These are phyloP conservation scores for Pterocarpus santalinus DNA, from an alignment of 306 rosid genomes.

Conservation along the genomic window DNA sequence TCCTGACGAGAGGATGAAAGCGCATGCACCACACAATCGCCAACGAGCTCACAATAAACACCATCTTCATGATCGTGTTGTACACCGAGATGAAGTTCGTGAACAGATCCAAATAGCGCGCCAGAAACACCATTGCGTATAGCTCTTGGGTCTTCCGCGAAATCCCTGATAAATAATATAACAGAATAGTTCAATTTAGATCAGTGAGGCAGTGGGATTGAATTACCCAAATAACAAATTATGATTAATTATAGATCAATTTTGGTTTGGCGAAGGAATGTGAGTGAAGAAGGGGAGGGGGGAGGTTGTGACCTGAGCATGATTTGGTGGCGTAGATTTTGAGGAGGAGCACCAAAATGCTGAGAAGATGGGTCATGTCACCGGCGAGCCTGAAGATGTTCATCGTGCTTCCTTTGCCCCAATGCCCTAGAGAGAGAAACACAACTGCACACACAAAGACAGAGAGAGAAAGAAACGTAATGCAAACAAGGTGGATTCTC, in stretches of 20 bases:
- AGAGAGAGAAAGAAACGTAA: not conserved
- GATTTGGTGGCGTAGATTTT: slow-evolving; percentile 97
- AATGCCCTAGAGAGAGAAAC: slow-evolving; percentile 49
- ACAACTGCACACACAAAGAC: not conserved
- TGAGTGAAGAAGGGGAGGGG: not conserved
- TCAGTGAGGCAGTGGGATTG: not conserved
- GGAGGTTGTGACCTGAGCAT: slow-evolving; percentile 71
- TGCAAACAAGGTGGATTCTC: not conserved
- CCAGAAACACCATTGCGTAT: slow-evolving; percentile 77
- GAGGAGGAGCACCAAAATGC: slow-evolving; percentile 89
- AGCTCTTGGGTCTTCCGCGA: slow-evolving; percentile 97
- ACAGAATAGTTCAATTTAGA: not conserved
- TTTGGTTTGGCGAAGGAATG: slow-evolving; percentile 25
- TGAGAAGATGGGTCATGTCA: slow-evolving; percentile 91
- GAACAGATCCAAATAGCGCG: slow-evolving; percentile 90
- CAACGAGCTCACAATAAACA: slow-evolving; percentile 76
- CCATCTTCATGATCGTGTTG: slow-evolving; percentile 84
- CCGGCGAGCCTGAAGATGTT: slow-evolving; percentile 94
- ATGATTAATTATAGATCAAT: not conserved
- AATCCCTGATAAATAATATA: slow-evolving; percentile 62
- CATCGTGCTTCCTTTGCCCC: slow-evolving; percentile 50
- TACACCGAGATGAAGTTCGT: slow-evolving; percentile 82
- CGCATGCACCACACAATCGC: slow-evolving; percentile 91
- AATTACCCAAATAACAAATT: not conserved
- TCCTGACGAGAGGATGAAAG: slow-evolving; percentile 66